phyloP scores from a whole-genome alignment of 2,329 filamentous ascomycete species.

The Lecanicillium sp. region DNA sequence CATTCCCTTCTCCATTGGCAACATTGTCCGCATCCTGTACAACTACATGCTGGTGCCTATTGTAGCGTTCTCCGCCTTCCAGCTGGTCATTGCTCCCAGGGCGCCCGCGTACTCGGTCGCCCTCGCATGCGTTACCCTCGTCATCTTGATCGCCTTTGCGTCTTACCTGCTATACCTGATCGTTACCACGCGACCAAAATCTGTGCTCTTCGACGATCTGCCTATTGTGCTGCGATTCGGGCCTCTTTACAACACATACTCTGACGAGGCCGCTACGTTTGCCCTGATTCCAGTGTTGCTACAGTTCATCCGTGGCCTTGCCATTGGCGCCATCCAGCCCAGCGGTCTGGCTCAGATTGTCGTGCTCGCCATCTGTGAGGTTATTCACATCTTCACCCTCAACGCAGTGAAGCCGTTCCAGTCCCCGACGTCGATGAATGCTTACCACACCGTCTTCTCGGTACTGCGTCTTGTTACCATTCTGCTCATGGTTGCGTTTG shows the following conservation, averaged over 20 bases:
- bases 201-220: constrained; percentile 87
- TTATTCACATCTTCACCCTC: constrained; percentile 79
- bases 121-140: constrained; percentile 67
- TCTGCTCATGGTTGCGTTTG: constrained; percentile 74
- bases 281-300: constrained; percentile 81
- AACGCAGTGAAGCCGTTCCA: constrained; percentile 89
- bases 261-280: constrained; percentile 85
- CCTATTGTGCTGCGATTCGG: constrained; percentile 85
- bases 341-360: constrained; percentile 92
- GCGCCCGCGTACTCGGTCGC: constrained; percentile 68
- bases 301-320: constrained; percentile 79
- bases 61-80: constrained; percentile 81
- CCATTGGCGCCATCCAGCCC: constrained; percentile 86
- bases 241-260: constrained; percentile 95
- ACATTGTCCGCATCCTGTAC: constrained; percentile 78
- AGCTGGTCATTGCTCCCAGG: constrained; percentile 67
- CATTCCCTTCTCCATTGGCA: constrained; percentile 75
- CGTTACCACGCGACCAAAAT: constrained; percentile 71
- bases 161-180: constrained; percentile 78
- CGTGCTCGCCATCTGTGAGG: constrained; percentile 87
- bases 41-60: constrained; percentile 89
- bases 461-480: constrained; percentile 69
- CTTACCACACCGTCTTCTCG: constrained; percentile 84
- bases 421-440: constrained; percentile 91
- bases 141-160: constrained; percentile 66